Evolutionary conservation across 176 grass and related monocot species (phyloP).

Genomic region (Aegilops umbellulata): DNA sequence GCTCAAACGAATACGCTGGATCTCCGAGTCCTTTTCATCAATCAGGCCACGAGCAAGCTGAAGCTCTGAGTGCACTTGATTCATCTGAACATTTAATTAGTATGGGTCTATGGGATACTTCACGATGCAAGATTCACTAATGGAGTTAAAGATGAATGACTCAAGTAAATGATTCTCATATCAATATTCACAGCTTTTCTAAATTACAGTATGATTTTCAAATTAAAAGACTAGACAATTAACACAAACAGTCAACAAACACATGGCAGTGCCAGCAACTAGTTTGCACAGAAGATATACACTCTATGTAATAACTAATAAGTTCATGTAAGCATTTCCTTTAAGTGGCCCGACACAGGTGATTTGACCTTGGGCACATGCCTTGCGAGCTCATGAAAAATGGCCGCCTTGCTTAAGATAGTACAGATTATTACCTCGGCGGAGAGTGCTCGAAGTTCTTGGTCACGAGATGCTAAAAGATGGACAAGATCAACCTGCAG

Average conservation of each 20-base stretch:
- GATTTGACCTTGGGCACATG: background rate
- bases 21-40: slow-evolving; percentile 79
- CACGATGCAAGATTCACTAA: background rate
- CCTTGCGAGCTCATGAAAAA: background rate
- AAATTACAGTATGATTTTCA: background rate
- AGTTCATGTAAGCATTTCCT: background rate
- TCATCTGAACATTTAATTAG: slow-evolving; percentile 63
- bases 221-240: background rate
- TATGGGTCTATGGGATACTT: background rate
- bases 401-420: background rate
- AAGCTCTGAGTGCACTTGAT: slow-evolving; percentile 94
- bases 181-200: background rate
- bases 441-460: slow-evolving; percentile 90
- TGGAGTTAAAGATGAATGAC: background rate
- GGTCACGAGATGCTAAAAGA: slow-evolving; percentile 92
- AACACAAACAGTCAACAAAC: background rate
- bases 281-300: background rate
- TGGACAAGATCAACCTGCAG: slow-evolving; percentile 92
- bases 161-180: background rate
- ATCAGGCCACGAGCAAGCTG: slow-evolving; percentile 80
- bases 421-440: slow-evolving; percentile 67
- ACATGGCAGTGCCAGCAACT: background rate
- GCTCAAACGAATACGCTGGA: slow-evolving; percentile 71
- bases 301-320: background rate
- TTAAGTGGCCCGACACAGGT: background rate